These are phyloP conservation scores for Camellia oleifera DNA, from an alignment of 179 eudicot species.

Conservation along the genomic window DNA sequence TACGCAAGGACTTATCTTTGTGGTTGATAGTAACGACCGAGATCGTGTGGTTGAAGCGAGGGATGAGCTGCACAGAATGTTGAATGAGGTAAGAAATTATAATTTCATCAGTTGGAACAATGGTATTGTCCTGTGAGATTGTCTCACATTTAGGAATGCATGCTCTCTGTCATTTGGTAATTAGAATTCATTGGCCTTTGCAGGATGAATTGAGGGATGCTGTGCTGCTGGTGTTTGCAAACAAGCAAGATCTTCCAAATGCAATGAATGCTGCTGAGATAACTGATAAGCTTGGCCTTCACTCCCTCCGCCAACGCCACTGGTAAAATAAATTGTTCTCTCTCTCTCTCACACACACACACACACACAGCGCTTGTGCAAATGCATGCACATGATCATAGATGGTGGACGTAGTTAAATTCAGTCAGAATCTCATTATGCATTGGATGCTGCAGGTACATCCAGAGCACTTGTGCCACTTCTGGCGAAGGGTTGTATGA, in stretches of 20 bases:
- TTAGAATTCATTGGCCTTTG: neutral
- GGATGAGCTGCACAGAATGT: slow-evolving; percentile 63
- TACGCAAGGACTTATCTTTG: slow-evolving; percentile 64
- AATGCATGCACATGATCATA: neutral
- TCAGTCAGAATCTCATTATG: neutral
- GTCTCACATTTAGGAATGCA: neutral
- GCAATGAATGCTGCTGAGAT: slow-evolving; percentile 68
- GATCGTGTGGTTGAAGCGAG: slow-evolving; percentile 47
- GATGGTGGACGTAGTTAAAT: neutral
- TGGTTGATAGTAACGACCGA: slow-evolving; percentile 62
- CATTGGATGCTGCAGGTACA: slow-evolving; percentile 34
- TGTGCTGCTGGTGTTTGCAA: slow-evolving; percentile 49
- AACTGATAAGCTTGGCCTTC: slow-evolving; percentile 45
- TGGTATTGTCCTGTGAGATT: neutral
- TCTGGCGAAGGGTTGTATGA: slow-evolving; percentile 37
- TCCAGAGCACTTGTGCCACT: slow-evolving; percentile 46
- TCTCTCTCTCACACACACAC: neutral
- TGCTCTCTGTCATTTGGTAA: neutral
- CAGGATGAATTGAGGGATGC: slow-evolving; percentile 38
- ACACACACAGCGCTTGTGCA: no score
- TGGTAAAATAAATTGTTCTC: slow-evolving; percentile 23
- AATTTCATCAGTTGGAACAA: neutral
- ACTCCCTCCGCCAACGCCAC: slow-evolving; percentile 34
- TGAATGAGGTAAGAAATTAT: slow-evolving; percentile 38
- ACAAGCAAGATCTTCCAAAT: slow-evolving; percentile 66